phyloP scores from a whole-genome alignment of 2,329 filamentous ascomycete species.

The Cytospora piceae region DNA sequence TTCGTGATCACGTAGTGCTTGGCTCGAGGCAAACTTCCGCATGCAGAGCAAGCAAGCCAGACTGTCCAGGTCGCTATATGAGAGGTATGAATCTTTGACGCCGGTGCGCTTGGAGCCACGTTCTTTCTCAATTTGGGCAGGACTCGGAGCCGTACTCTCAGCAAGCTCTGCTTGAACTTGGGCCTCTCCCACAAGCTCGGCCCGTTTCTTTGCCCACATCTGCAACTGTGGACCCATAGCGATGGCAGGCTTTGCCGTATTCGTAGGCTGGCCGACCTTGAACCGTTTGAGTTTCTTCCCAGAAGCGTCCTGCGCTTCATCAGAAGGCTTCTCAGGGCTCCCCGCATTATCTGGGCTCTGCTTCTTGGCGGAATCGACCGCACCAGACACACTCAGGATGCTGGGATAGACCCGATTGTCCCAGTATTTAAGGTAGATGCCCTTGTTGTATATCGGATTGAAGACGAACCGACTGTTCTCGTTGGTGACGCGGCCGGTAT shows the following conservation, averaged over 20 bases:
- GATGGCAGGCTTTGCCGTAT: constrained; percentile 50
- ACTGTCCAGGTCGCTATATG: constrained; percentile 60
- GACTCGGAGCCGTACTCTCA: constrained; percentile 33
- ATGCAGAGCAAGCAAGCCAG: constrained; percentile 61
- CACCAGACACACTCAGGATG: constrained; percentile 61
- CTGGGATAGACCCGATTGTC: constrained; percentile 74
- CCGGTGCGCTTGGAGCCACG: constrained; percentile 14
- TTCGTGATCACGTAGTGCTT: constrained; percentile 63
- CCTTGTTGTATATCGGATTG: constrained; percentile 68
- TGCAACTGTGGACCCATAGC: constrained; percentile 67
- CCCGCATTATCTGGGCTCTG: constrained; percentile 17
- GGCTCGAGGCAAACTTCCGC: constrained; percentile 57
- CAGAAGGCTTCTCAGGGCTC: constrained; percentile 24
- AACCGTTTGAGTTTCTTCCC: constrained; percentile 59
- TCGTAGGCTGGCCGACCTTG: constrained; percentile 49
- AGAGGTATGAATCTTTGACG: constrained; percentile 48
- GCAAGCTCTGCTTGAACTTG: constrained; percentile 26
- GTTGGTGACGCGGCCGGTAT: constrained; percentile 59
- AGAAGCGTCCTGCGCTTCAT: constrained; percentile 33
- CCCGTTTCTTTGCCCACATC: constrained; percentile 73
- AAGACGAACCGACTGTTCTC: constrained; percentile 69
- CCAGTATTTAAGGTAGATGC: constrained; percentile 74
- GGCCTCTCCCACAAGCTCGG: constrained; percentile 52
- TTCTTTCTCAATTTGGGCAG: constrained; percentile 20
- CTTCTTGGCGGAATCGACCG: constrained; percentile 44